Evolutionary conservation across 495 filamentous ascomycete species (phyloP), one percentile per base, ranked within the genome.

Genomic region (Talaromyces stipitatus): DNA sequence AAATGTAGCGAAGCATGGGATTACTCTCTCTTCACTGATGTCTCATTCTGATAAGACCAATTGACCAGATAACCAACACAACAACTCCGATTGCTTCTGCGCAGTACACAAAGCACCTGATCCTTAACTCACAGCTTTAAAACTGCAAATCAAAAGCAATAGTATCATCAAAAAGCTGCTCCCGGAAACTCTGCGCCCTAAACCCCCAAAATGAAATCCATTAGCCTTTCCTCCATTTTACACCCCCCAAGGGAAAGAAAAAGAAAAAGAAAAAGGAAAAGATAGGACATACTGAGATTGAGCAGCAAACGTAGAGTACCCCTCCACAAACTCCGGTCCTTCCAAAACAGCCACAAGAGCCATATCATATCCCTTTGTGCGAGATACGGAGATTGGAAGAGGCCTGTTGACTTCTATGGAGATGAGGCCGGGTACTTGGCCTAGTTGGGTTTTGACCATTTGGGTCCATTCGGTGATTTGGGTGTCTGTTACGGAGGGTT

Each of bases 131-230:
- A 33, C 11, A 38, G 16, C 16, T 9, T 53, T 60, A 69, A 53
- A 76, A 76, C 61, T 73, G 70, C 58, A 76, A 53, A 61, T 76
- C 73, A 70, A 73, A 76, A 9, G 71, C 73, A 65, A 76, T 63
- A 4, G 73, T 70, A 63, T 75, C 73, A 10, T 75, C 73, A 57
- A 71, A 75, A 30, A 76, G 55, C 56, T 75, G 70, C 58, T 75
- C 72, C 36, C 73, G 66, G 64, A 74, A 57, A 53, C 65, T 73
- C 16, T 71, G 69, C 50, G 72, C 68, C 60, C 73, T 76, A 56
- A 8, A 50, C 36, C 54, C 11, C 48, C 2, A 6, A 4, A 14
- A 2, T 10, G 9, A 29, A 29, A 29, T n/a, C 18, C n/a, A 22
- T 20, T 32, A 11, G 10, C 36, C 38, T n/a, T n/a, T n/a, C n/a